Conservation (phyloP, 352 stramenopile species). For the Globisporangium nodosum region DNA sequence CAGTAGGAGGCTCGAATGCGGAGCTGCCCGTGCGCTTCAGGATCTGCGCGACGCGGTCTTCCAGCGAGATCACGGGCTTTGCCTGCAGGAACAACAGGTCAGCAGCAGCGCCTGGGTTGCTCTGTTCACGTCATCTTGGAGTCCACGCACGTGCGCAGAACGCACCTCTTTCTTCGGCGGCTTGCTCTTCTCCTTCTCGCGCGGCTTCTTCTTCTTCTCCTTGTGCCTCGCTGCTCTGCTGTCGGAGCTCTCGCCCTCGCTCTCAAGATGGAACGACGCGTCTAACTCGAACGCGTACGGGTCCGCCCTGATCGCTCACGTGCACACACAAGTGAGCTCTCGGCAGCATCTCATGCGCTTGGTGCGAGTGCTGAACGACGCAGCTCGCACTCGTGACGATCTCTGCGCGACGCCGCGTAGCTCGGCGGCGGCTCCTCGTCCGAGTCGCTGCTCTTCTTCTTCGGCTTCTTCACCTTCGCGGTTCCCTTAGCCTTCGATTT, state of each 20-base stretch:
- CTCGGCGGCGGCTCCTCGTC: conserved; percentile 51
- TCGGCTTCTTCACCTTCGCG: conserved; percentile 20
- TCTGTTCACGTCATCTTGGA: background rate
- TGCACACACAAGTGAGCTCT: background rate
- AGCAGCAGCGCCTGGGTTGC: background rate
- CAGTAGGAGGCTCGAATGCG: conserved; percentile 15
- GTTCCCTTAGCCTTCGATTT: conserved; percentile 10
- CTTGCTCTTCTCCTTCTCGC: conserved; percentile 22
- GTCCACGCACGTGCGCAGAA: background rate
- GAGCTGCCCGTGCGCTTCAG: conserved; percentile 72
- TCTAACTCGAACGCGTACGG: conserved; percentile 74
- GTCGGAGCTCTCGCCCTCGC: conserved; percentile 18
- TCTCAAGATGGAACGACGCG: conserved; percentile 19
- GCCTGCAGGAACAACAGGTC: conserved; percentile 3
- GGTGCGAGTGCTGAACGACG: background rate
- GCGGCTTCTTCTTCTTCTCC: conserved; percentile 11
- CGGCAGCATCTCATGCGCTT: too few relatives aligned
- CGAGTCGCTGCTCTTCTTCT: conserved; percentile 21
- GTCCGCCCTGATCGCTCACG: conserved; percentile 29
- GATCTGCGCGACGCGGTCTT: conserved; percentile 74
- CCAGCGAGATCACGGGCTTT: conserved; percentile 35
- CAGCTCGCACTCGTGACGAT: conserved; percentile 22
- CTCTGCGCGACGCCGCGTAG: conserved; percentile 33
- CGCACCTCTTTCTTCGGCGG: conserved; percentile 18
- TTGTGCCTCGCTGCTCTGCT: conserved; percentile 9